phyloP scores from a whole-genome alignment of 2,329 filamentous ascomycete species.

The Cladophialophora yegresii region DNA sequence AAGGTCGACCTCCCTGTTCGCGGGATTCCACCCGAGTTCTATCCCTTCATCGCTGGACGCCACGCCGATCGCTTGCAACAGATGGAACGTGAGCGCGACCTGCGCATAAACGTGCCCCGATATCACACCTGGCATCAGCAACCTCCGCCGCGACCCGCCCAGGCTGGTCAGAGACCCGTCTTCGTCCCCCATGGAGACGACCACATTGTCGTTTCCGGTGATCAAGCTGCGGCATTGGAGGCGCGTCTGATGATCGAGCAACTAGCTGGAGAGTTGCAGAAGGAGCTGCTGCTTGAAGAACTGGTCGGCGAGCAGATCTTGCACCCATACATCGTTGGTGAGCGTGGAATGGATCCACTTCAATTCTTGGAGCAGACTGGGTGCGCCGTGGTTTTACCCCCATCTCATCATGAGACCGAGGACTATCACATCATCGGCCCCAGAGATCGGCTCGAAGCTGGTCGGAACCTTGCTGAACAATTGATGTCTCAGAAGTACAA shows the following conservation, averaged over 20 bases:
- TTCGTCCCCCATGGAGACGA: slow-evolving; percentile 73
- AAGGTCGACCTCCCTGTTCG: slow-evolving; percentile 80
- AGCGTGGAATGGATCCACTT: slow-evolving; percentile 74
- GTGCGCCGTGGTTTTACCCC: slow-evolving; percentile 80
- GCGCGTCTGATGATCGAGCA: slow-evolving; percentile 79
- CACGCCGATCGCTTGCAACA: slow-evolving; percentile 67
- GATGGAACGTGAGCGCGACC: slow-evolving; percentile 71
- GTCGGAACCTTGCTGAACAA: slow-evolving; percentile 81
- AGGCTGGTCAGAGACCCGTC: slow-evolving; percentile 64
- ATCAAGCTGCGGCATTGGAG: slow-evolving; percentile 77
- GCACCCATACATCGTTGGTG: slow-evolving; percentile 93
- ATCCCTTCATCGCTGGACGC: slow-evolving; percentile 87
- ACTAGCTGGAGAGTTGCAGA: slow-evolving; percentile 72
- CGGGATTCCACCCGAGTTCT: slow-evolving; percentile 86
- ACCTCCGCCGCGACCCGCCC: slow-evolving; percentile 64
- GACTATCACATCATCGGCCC: slow-evolving; percentile 83
- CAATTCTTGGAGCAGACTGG: slow-evolving; percentile 90
- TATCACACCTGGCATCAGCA: slow-evolving; percentile 73
- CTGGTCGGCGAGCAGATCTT: slow-evolving; percentile 79
- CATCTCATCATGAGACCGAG: slow-evolving; percentile 75
- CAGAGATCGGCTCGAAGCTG: slow-evolving; percentile 69
- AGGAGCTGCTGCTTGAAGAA: slow-evolving; percentile 74
- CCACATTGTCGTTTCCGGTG: slow-evolving; percentile 82
- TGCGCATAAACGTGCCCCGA: slow-evolving; percentile 79
- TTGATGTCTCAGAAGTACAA: slow-evolving; percentile 84